These are phyloP conservation scores for Phytopythium aichiense DNA, from an alignment of 352 stramenopile genomes.

Conservation along the genomic window DNA sequence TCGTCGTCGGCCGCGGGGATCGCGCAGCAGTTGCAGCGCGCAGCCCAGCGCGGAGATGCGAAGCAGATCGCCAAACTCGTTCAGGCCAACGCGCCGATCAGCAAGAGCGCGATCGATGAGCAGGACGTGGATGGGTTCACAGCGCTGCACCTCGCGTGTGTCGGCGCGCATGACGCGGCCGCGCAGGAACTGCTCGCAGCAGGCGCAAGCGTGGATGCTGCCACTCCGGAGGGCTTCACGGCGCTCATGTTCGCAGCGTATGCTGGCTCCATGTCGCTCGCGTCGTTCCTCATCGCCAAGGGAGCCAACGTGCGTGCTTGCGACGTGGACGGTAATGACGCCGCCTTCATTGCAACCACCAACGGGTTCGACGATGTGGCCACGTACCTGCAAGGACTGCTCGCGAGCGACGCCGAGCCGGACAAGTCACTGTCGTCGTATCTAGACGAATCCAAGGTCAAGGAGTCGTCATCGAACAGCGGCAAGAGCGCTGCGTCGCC, in stretches of 20 bases:
- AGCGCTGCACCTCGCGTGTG: slow-evolving; percentile 52
- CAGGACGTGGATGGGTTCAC: slow-evolving; percentile 56
- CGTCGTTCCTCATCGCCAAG: slow-evolving; percentile 28
- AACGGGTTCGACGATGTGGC: slow-evolving; percentile 40
- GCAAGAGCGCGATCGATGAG: slow-evolving; percentile 23
- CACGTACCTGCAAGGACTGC: slow-evolving; percentile 33
- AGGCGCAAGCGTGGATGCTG: slow-evolving; percentile 35
- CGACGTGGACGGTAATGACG: slow-evolving; percentile 50
- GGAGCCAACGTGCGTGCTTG: slow-evolving; percentile 30
- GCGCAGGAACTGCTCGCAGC: slow-evolving; percentile 35
- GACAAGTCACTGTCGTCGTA: slow-evolving; percentile 9
- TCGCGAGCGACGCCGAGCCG: slow-evolving; percentile 8
- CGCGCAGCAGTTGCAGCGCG: slow-evolving; percentile 32
- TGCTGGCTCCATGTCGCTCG: slow-evolving; percentile 34
- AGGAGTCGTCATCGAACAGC: slow-evolving; percentile 8
- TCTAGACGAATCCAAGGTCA: slow-evolving; percentile 15
- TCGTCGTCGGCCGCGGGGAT: slow-evolving; percentile 20
- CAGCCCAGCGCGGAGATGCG: slow-evolving; percentile 39
- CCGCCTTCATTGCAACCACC: slow-evolving; percentile 43
- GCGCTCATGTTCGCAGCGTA: slow-evolving; percentile 54
- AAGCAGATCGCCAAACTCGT: slow-evolving; percentile 47
- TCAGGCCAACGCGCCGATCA: slow-evolving; percentile 21
- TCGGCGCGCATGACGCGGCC: slow-evolving; percentile 41
- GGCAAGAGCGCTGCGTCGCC: slow-evolving; percentile 7
- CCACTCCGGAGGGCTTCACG: slow-evolving; percentile 52